A percentile compares a stretch with the other conserved stretches of the same genome.
Conservation (phyloP, 2,329 filamentous ascomycete genomes). For the Metarhizium sp. region DNA sequence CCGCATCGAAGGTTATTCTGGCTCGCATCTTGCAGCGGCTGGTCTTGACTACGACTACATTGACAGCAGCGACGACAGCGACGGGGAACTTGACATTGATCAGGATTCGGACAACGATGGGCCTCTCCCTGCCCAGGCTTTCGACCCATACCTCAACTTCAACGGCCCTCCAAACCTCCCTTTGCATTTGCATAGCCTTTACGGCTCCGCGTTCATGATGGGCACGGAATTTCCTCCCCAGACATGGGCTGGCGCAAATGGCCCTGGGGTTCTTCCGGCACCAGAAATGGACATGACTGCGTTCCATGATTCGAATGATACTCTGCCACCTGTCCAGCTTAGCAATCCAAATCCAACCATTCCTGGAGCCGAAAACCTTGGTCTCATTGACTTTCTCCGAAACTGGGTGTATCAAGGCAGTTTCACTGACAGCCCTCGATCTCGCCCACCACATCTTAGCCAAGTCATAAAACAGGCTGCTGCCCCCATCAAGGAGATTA, state of each 20-base stretch:
- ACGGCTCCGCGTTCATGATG: conserved; percentile 1
- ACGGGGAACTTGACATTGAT: conserved; percentile 4
- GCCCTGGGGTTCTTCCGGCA: not conserved
- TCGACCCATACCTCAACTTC: not conserved
- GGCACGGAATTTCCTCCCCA: not conserved
- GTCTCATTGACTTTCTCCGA: conserved; percentile 39
- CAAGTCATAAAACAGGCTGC: conserved; percentile 22
- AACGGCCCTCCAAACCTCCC: not conserved
- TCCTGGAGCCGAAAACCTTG: conserved; percentile 40
- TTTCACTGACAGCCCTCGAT: conserved; percentile 14
- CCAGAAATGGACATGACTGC: not conserved
- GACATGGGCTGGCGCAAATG: conserved; percentile 1
- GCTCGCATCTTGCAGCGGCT: not conserved
- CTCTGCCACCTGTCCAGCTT: conserved; percentile 12
- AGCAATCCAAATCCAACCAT: conserved; percentile 26
- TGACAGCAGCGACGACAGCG: conserved; percentile 21
- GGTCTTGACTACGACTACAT: not conserved
- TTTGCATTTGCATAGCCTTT: not conserved
- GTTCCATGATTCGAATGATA: not conserved
- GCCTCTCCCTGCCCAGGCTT: conserved; percentile 1
- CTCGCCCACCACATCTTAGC: conserved; percentile 17
- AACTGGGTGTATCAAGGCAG: conserved; percentile 33
- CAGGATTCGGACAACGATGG: conserved; percentile 7
- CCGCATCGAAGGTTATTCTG: not conserved
- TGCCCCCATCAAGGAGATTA: conserved; percentile 14